phyloP scores from a whole-genome alignment of 148 eudicot genomes.

The Dysphania ambrosioides region DNA sequence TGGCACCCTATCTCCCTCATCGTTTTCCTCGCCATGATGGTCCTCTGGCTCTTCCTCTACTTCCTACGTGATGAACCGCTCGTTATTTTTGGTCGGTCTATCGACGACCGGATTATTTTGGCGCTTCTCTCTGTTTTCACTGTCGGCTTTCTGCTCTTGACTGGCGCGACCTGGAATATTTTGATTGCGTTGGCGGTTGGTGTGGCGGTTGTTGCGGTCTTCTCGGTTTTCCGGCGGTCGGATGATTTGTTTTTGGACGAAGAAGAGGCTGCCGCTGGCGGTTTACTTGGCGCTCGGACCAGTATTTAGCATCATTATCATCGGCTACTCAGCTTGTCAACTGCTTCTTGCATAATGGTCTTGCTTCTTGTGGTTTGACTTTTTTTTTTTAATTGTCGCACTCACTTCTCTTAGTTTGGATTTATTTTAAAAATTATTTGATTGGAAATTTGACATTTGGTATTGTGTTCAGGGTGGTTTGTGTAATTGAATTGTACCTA shows the following conservation, averaged over 20 bases:
- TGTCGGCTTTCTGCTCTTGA: conserved; percentile 42
- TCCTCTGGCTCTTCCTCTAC: conserved; percentile 66
- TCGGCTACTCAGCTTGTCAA: conserved; percentile 5
- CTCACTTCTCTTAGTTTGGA: neutral
- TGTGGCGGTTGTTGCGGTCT: conserved; percentile 39
- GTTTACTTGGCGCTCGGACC: conserved; percentile 26
- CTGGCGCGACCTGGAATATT: conserved; percentile 47
- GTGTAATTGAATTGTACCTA: neutral
- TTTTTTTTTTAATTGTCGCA: neutral
- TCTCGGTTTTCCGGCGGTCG: conserved; percentile 51
- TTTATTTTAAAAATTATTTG: neutral
- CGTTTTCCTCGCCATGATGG: conserved; percentile 53
- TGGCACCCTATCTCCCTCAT: conserved; percentile 86
- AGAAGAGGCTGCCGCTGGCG: conserved; percentile 44
- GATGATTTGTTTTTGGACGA: conserved; percentile 62
- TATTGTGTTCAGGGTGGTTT: too few species aligned
- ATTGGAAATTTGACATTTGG: neutral
- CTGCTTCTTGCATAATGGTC: conserved; percentile 5
- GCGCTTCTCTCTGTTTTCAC: conserved; percentile 46
- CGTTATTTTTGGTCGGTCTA: conserved; percentile 32
- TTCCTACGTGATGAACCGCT: conserved; percentile 74
- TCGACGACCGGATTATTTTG: conserved; percentile 50
- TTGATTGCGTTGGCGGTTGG: conserved; percentile 39
- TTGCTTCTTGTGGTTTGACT: neutral
- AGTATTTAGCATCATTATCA: neutral